phyloP scores from a whole-genome alignment of 345 rosid genomes.

The Gynandropsis gynandra region DNA sequence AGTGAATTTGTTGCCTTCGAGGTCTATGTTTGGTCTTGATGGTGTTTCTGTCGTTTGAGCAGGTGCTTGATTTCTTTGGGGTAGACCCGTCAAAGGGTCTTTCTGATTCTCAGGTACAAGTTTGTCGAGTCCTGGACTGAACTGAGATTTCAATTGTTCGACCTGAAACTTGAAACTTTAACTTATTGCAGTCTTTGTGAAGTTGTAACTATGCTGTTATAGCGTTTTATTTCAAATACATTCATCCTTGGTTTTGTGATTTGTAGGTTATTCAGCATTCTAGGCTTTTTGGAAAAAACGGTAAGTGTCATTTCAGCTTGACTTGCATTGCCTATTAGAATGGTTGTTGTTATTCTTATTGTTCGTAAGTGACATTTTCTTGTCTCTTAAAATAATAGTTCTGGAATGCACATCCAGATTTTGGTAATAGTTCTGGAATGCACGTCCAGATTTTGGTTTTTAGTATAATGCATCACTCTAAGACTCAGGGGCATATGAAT shows the following conservation, averaged over 20 bases:
- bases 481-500: conserved; percentile 12
- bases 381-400: neutral
- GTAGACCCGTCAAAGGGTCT: conserved; percentile 77
- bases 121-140: conserved; percentile 1
- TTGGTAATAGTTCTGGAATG: neutral
- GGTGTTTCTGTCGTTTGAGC: conserved; percentile 16
- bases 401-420: neutral
- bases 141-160: conserved; percentile 17
- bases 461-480: neutral
- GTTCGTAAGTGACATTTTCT: neutral
- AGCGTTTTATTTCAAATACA: neutral
- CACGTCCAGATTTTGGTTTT: conserved; percentile 3
- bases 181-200: conserved; percentile 6
- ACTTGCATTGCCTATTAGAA: too few relatives aligned
- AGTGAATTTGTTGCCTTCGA: conserved; percentile 1
- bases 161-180: neutral
- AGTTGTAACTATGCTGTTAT: neutral
- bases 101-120: conserved; percentile 74
- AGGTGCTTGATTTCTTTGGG: conserved; percentile 88
- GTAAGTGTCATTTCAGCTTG: conserved; percentile 34
- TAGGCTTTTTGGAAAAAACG: conserved; percentile 58
- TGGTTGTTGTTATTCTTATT: neutral
- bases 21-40: conserved; percentile 15
- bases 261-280: conserved; percentile 67
- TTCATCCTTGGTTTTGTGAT: conserved; percentile 10